Percentiles rank a stretch among this genome's conserved stretches.
phyloP scores from a whole-genome alignment of 179 eudicot species.

The Vitellaria paradoxa region DNA sequence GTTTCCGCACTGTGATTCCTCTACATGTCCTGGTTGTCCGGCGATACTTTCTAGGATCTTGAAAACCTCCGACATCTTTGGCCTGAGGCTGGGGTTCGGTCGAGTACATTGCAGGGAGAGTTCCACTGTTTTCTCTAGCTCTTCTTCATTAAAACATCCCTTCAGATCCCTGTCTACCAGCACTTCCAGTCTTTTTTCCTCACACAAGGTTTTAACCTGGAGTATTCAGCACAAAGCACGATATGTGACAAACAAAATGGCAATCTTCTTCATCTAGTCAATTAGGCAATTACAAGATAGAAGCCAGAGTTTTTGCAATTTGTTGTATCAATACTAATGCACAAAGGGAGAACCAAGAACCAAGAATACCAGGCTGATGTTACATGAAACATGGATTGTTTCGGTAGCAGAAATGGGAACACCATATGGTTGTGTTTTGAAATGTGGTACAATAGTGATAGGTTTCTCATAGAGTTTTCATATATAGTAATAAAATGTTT shows the following conservation, averaged over 20 bases:
- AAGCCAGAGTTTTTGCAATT: neutral
- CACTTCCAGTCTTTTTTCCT: slow-evolving; percentile 61
- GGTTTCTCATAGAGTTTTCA: no score
- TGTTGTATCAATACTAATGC: no score
- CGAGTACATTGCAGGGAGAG: slow-evolving; percentile 70
- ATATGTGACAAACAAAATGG: neutral
- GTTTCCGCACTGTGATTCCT: slow-evolving; percentile 38
- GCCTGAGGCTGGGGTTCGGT: slow-evolving; percentile 64
- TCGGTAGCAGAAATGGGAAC: no score
- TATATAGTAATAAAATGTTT: no score
- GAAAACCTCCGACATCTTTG: slow-evolving; percentile 79
- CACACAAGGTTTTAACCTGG: slow-evolving; percentile 66
- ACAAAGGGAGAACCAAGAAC: no score
- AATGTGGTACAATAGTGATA: no score
- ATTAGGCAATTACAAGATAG: neutral
- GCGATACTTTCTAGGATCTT: slow-evolving; percentile 54
- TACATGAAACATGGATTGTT: no score
- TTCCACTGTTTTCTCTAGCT: slow-evolving; percentile 63
- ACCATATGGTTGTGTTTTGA: no score
- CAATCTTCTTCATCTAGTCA: neutral
- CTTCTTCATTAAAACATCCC: slow-evolving; percentile 49
- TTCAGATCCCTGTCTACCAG: slow-evolving; percentile 72
- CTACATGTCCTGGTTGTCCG: slow-evolving; percentile 30
- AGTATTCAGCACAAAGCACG: neutral
- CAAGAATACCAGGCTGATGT: neutral